These are phyloP conservation scores for Tympanopsis confertula DNA, from an alignment of 2,329 filamentous ascomycete genomes.

Conservation along the genomic window DNA sequence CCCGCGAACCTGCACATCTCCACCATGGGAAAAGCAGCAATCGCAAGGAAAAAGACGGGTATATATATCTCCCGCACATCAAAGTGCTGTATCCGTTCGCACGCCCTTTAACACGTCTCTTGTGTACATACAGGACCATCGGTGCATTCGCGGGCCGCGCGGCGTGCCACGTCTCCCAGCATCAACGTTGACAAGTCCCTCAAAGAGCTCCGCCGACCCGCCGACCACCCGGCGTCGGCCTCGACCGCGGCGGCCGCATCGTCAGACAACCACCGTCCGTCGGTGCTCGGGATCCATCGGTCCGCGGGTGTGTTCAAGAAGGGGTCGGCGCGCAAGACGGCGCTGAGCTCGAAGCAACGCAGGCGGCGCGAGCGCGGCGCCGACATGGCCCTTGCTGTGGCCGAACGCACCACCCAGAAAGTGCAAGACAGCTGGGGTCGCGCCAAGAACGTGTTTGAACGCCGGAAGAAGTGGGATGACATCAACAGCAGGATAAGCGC, in stretches of 20 bases:
- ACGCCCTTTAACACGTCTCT: background rate
- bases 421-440: conserved; percentile 40
- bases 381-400: conserved; percentile 46
- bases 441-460: conserved; percentile 30
- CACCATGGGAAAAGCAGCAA: background rate
- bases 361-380: conserved; percentile 43
- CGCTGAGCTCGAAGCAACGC: conserved; percentile 40
- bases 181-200: conserved; percentile 64
- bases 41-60: background rate
- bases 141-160: conserved; percentile 62
- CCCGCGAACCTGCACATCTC: no score
- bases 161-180: conserved; percentile 59
- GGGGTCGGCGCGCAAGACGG: conserved; percentile 41
- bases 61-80: background rate
- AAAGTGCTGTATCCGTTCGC: background rate
- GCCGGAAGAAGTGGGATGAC: conserved; percentile 45
- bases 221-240: conserved; percentile 17
- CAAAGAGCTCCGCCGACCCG: conserved; percentile 42
- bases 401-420: conserved; percentile 45
- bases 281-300: conserved; percentile 60
- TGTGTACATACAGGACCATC: conserved; percentile 39
- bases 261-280: conserved; percentile 40
- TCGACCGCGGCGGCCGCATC: background rate
- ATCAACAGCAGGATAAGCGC: no score
- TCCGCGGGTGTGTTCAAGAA: conserved; percentile 59